Conservation (phyloP, 768 basidiomycete species). For the Baorangia bicolor region DNA sequence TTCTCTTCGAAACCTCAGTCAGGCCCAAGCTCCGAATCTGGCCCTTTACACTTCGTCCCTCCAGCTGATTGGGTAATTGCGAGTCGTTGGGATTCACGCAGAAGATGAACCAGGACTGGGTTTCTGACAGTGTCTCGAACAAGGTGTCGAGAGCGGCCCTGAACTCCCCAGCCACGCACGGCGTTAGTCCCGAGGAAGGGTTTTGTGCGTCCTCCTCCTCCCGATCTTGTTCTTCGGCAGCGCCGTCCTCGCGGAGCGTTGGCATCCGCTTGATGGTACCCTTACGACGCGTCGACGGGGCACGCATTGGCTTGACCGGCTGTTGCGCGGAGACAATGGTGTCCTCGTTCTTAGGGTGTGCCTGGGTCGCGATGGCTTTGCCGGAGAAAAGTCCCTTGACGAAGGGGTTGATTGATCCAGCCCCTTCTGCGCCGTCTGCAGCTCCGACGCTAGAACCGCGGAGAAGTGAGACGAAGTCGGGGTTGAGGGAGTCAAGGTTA, state of each 20-base stretch:
- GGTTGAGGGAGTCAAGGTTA: slow-evolving; percentile 86
- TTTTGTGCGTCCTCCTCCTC: slow-evolving; percentile 41
- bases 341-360: slow-evolving; percentile 89
- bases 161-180: slow-evolving; percentile 90
- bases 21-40: slow-evolving; percentile 84
- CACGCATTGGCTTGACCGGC: slow-evolving; percentile 90
- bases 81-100: slow-evolving; percentile 95
- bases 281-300: slow-evolving; percentile 86
- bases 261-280: slow-evolving; percentile 58
- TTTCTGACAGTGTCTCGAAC: slow-evolving; percentile 85
- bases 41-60: slow-evolving; percentile 87
- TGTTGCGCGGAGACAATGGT: slow-evolving; percentile 96
- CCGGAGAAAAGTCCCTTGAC: slow-evolving; percentile 85
- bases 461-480: slow-evolving; percentile 89
- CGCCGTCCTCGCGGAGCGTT: slow-evolving; percentile 32
- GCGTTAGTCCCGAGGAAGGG: slow-evolving; percentile 36
- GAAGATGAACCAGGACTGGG: slow-evolving; percentile 88
- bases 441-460: slow-evolving; percentile 49
- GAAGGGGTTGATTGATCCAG: slow-evolving; percentile 88
- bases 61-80: slow-evolving; percentile 91
- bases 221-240: slow-evolving; percentile 47
- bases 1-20: slow-evolving; percentile 70
- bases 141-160: slow-evolving; percentile 79
- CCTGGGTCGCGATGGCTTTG: slow-evolving; percentile 89
- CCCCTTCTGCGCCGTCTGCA: slow-evolving; percentile 55